phyloP scores from a whole-genome alignment of 164 flowering plant genomes.

The Berberis thunbergii region DNA sequence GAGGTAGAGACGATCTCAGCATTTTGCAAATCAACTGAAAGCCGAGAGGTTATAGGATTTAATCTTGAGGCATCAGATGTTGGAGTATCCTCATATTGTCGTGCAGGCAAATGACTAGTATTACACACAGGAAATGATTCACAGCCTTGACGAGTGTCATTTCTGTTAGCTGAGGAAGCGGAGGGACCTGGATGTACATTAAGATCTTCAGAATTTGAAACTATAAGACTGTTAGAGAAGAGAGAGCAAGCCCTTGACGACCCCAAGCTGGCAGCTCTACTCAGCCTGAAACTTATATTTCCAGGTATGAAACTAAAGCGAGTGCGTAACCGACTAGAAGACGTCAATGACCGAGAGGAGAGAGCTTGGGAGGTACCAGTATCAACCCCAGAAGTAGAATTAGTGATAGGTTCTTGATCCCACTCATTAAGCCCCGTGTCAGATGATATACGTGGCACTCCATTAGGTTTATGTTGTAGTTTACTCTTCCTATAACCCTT shows the following conservation, averaged over 20 bases:
- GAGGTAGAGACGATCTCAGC: constrained; percentile 18
- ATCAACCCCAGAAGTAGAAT: constrained; percentile 21
- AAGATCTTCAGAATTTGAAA: constrained; percentile 29
- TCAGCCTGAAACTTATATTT: constrained; percentile 60
- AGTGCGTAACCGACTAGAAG: constrained; percentile 47
- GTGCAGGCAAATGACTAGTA: constrained; percentile 15
- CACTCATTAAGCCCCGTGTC: constrained; percentile 25
- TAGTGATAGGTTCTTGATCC: constrained; percentile 20
- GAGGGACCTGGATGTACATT: constrained; percentile 14
- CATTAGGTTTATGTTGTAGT: constrained; percentile 27
- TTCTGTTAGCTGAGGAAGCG: constrained; percentile 13
- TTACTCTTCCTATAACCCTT: constrained; percentile 28
- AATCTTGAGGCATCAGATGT: constrained; percentile 14
- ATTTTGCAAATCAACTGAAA: constrained; percentile 18
- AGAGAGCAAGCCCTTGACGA: constrained; percentile 50
- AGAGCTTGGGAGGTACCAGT: constrained; percentile 37
- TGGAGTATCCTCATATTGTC: constrained; percentile 18
- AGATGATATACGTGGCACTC: constrained; percentile 15
- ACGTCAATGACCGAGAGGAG: constrained; percentile 29
- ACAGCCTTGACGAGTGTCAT: constrained; percentile 22
- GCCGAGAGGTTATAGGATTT: constrained; percentile 13
- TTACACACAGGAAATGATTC: constrained; percentile 24
- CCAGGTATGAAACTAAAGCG: constrained; percentile 63
- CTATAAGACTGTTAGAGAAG: constrained; percentile 34
- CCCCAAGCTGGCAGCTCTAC: constrained; percentile 62